A percentile compares a stretch with the other conserved stretches of the same genome.
Conservation (phyloP, 352 stramenopile genomes). For the Elongisporangium anandrum region DNA sequence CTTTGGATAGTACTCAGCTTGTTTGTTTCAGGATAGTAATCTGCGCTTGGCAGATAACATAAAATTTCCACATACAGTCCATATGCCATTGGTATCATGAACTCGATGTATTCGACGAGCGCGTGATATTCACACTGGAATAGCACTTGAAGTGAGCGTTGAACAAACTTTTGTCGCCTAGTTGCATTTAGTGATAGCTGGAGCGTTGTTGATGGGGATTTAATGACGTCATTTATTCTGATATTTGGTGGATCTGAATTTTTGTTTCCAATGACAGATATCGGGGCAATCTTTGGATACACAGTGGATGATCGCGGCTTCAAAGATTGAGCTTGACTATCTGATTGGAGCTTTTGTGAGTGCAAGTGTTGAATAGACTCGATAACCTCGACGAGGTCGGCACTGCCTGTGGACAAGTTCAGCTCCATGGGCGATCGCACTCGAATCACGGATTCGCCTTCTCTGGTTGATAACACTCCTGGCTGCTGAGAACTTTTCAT, state of each 20-base stretch:
- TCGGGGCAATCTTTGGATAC: background rate
- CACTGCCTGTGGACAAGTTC: background rate
- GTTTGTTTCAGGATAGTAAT: slow-evolving; percentile 15
- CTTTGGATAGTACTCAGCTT: slow-evolving; percentile 1
- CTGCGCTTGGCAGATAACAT: slow-evolving; percentile 4
- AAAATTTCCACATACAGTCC: slow-evolving; percentile 11
- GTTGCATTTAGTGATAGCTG: background rate
- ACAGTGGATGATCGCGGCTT: background rate
- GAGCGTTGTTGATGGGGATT: too few relatives aligned
- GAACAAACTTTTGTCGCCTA: background rate
- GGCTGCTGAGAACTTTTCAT: background rate
- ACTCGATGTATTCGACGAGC: slow-evolving; percentile 22
- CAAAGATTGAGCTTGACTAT: too few relatives aligned
- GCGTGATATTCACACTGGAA: slow-evolving; percentile 22
- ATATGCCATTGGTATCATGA: slow-evolving; percentile 16
- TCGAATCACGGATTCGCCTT: background rate
- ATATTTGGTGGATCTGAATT: too few relatives aligned
- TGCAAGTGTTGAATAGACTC: too few relatives aligned
- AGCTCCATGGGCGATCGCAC: background rate
- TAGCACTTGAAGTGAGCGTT: slow-evolving; percentile 9
- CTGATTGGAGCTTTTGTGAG: too few relatives aligned
- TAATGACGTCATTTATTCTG: too few relatives aligned
- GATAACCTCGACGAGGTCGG: background rate
- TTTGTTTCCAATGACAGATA: background rate
- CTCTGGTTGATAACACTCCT: background rate